Conservation (phyloP, 768 basidiomycete species). For the Boletus vinaceobasis region DNA sequence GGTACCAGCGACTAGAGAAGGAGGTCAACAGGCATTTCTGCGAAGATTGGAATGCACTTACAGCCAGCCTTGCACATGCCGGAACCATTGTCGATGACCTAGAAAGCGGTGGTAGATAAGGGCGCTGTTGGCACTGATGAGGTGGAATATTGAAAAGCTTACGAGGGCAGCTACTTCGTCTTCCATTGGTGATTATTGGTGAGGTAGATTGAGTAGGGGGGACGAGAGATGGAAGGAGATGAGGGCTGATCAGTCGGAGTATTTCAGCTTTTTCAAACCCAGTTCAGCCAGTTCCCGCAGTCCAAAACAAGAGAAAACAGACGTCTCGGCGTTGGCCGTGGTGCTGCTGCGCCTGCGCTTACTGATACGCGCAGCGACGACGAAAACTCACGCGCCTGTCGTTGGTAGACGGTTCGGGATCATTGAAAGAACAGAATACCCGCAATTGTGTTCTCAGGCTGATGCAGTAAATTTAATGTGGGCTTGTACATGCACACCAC, state of each 20-base stretch:
- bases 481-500: neutral
- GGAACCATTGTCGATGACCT: conserved; percentile 93
- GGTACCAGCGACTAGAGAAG: conserved; percentile 59
- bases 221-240: conserved; percentile 18
- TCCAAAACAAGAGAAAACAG: conserved; percentile 22
- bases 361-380: neutral
- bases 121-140: neutral
- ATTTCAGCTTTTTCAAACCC: conserved; percentile 24
- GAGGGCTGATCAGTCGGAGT: conserved; percentile 24
- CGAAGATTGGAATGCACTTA: conserved; percentile 41
- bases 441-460: neutral
- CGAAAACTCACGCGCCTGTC: neutral
- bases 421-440: neutral
- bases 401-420: too few relatives aligned
- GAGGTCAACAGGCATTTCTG: conserved; percentile 17
- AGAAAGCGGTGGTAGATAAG: conserved; percentile 1
- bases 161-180: conserved; percentile 62
- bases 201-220: conserved; percentile 20
- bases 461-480: neutral
- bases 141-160: conserved; percentile 10
- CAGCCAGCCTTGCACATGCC: conserved; percentile 99
- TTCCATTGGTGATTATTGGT: conserved; percentile 45
- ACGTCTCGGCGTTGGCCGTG: neutral
- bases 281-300: conserved; percentile 9
- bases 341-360: neutral